phyloP scores from a whole-genome alignment of 2,329 filamentous ascomycete genomes.

The Stemphylium vesicarium region DNA sequence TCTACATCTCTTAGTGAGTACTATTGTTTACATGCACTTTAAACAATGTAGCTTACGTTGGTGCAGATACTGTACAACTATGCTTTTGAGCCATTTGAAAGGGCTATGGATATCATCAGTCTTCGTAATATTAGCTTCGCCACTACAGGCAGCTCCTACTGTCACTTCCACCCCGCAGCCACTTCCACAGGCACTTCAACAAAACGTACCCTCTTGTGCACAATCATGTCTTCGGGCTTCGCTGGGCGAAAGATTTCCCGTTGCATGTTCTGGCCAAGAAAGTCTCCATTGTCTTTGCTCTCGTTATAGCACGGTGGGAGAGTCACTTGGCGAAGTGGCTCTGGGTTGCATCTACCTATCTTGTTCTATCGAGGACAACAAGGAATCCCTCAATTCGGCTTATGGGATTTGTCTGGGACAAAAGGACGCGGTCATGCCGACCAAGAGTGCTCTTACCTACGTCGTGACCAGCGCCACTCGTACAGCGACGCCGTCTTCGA shows the following conservation, averaged over 20 bases:
- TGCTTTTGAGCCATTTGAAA: constrained; percentile 47
- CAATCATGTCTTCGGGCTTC: constrained; percentile 45
- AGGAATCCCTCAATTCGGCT: constrained; percentile 26
- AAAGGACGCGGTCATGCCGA: constrained; percentile 44
- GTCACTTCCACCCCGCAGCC: constrained; percentile 26
- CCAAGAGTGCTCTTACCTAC: constrained; percentile 41
- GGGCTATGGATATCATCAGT: constrained; percentile 47
- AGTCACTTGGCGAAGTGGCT: constrained; percentile 48
- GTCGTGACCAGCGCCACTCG: constrained; percentile 30
- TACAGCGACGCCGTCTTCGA: constrained; percentile 21
- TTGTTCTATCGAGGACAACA: constrained; percentile 33
- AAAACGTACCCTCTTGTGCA: constrained; percentile 44
- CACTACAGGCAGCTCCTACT: constrained; percentile 34
- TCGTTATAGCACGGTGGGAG: constrained; percentile 45
- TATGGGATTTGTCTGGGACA: constrained; percentile 48
- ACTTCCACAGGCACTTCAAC: constrained; percentile 39
- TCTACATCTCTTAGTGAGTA: constrained; percentile 43
- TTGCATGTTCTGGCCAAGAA: constrained; percentile 41
- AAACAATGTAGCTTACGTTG: constrained; percentile 39
- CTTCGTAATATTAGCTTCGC: constrained; percentile 43
- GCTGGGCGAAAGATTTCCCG: constrained; percentile 43
- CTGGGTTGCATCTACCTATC: constrained; percentile 47
- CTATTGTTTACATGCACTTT: constrained; percentile 14
- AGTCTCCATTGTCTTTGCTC: constrained; percentile 48
- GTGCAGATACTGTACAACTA: constrained; percentile 47